Conservation (phyloP, 192 early-diverging fungal species). For the Rhizophagus clarus region DNA sequence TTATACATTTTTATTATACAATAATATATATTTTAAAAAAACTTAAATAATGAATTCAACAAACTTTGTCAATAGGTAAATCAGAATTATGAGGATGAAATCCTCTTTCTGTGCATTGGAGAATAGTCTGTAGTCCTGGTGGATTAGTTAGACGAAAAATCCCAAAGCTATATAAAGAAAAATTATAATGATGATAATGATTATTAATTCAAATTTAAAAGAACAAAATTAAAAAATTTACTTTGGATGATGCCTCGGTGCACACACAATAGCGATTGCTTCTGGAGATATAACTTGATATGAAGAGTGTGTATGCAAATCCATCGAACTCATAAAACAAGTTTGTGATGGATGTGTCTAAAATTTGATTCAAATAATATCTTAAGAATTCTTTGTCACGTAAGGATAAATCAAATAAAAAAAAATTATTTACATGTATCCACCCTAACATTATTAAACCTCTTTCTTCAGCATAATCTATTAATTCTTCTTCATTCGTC, state of each 20-base stretch:
- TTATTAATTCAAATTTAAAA: not conserved
- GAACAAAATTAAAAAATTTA: slow-evolving; percentile 32
- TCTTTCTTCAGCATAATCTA: slow-evolving; percentile 71
- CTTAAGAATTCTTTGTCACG: slow-evolving; percentile 1
- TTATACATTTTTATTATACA: not conserved
- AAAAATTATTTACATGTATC: slow-evolving; percentile 67
- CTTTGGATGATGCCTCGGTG: slow-evolving; percentile 70
- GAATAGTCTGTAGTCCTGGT: slow-evolving; percentile 76
- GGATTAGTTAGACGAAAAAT: slow-evolving; percentile 89
- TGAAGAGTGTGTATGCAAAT: slow-evolving; percentile 89
- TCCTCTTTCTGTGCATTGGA: slow-evolving; percentile 65
- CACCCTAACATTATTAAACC: slow-evolving; percentile 86
- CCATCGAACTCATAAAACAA: slow-evolving; percentile 92
- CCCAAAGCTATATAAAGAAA: slow-evolving; percentile 56
- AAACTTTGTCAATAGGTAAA: slow-evolving; percentile 56
- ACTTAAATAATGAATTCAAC: not conserved
- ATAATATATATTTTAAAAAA: not conserved
- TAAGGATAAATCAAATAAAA: slow-evolving; percentile 13
- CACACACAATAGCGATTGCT: slow-evolving; percentile 89
- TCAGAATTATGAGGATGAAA: slow-evolving; percentile 85
- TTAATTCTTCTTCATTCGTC: slow-evolving; percentile 81
- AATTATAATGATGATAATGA: not conserved
- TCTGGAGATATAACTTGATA: slow-evolving; percentile 91
- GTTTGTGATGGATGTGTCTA: slow-evolving; percentile 91
- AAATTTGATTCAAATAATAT: not conserved